Evolutionary conservation across 352 stramenopile genomes (phyloP).

Genomic region (Achlya hypogyna): DNA sequence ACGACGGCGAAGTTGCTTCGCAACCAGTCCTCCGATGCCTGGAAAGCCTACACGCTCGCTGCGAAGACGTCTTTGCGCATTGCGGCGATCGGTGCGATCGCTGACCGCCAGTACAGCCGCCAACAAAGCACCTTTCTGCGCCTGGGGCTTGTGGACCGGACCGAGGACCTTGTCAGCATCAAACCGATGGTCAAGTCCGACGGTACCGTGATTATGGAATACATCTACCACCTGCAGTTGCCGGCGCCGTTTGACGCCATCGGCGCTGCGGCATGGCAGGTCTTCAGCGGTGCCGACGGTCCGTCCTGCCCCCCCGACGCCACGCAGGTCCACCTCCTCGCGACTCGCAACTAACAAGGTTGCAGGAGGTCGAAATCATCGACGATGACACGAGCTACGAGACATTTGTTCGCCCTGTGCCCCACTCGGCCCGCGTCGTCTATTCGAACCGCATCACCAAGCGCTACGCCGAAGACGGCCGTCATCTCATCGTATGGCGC

Average conservation of each 20-base stretch:
- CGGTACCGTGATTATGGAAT: background rate
- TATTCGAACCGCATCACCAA: slow-evolving; percentile 9
- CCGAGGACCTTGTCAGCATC: background rate
- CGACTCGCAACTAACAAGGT: background rate
- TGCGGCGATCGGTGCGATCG: slow-evolving; percentile 8
- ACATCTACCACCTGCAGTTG: slow-evolving; percentile 3
- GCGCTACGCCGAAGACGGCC: background rate
- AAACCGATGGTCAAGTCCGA: background rate
- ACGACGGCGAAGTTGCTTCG: background rate
- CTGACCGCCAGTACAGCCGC: background rate
- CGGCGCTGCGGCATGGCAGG: background rate
- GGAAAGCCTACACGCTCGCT: slow-evolving; percentile 8
- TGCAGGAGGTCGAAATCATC: background rate
- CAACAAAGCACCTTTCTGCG: slow-evolving; percentile 5
- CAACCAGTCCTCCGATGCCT: background rate
- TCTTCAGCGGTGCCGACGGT: slow-evolving; percentile 8
- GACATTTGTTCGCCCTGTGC: background rate
- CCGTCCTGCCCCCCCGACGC: background rate
- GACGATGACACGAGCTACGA: slow-evolving; percentile 8
- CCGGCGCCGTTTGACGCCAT: slow-evolving; percentile 1
- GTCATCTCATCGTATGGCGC: slow-evolving; percentile 11
- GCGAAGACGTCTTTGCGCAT: slow-evolving; percentile 1
- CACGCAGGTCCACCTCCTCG: background rate
- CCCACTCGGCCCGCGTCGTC: background rate
- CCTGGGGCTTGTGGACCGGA: background rate